Conservation (phyloP, 2,329 filamentous ascomycete genomes). For the Beauveria sp. region DNA sequence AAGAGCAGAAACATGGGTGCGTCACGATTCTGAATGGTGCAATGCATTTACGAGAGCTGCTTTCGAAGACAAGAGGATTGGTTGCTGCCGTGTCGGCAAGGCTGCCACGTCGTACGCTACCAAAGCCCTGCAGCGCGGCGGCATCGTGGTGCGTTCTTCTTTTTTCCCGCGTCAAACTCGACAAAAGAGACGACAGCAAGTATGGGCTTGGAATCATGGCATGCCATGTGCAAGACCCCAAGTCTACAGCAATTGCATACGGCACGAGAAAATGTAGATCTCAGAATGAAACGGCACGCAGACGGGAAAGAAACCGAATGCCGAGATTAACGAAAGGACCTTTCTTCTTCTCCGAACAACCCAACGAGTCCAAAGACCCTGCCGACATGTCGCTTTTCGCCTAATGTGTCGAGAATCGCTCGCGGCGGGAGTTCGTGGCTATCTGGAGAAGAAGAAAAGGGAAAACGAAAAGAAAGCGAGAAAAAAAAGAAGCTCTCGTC, state of each 20-base stretch:
- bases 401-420: conserved; percentile 17
- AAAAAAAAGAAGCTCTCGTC: neutral
- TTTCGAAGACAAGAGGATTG: no score
- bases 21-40: no score
- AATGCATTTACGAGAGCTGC: no score
- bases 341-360: conserved; percentile 38
- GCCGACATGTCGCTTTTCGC: conserved; percentile 24
- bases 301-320: conserved; percentile 37
- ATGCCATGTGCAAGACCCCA: neutral
- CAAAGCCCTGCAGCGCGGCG: no score
- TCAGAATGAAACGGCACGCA: conserved; percentile 50
- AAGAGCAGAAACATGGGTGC: no score
- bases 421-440: conserved; percentile 40
- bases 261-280: conserved; percentile 41
- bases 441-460: conserved; percentile 37
- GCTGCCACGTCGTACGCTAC: no score
- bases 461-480: conserved; percentile 23
- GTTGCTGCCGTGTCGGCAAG: no score
- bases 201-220: no score
- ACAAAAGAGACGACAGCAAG: no score
- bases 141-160: no score
- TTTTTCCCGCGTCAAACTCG: no score
- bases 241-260: neutral
- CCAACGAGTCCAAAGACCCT: conserved; percentile 29
- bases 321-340: conserved; percentile 53